Percentiles rank a stretch among this genome's conserved stretches.
Conservation (phyloP, 2,329 filamentous ascomycete genomes). For the Coniochaeta ligniaria region DNA sequence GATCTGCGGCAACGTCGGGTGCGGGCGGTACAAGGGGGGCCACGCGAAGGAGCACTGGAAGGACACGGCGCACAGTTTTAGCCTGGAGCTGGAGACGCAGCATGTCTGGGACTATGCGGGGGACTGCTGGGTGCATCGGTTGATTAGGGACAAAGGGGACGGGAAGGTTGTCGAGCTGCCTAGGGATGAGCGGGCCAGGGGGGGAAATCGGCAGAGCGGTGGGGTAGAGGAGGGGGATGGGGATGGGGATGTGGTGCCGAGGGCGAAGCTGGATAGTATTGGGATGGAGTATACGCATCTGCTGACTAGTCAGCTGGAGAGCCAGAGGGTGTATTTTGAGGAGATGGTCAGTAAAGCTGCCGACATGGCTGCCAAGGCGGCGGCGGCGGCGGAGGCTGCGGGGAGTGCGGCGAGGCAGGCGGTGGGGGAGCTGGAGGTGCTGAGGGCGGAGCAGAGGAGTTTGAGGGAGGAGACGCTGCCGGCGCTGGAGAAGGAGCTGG, state of each 20-base stretch:
- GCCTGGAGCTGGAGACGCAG: constrained; percentile 87
- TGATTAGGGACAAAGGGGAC: constrained; percentile 90
- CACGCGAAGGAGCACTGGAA: constrained; percentile 94
- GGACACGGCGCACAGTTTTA: constrained; percentile 80
- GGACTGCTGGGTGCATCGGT: constrained; percentile 90
- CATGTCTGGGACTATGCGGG: constrained; percentile 97
- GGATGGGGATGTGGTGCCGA: constrained; percentile 56
- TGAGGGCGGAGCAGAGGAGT: constrained; percentile 47
- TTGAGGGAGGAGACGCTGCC: constrained; percentile 53
- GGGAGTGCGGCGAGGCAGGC: constrained; percentile 40
- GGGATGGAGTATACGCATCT: constrained; percentile 92
- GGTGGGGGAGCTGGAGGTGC: constrained; percentile 36
- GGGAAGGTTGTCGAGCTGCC: constrained; percentile 91
- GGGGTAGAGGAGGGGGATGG: background rate
- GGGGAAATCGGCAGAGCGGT: constrained; percentile 3
- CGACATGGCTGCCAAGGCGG: constrained; percentile 77
- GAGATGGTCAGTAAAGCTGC: constrained; percentile 83
- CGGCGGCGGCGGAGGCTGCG: constrained; percentile 58
- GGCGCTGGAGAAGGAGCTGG: constrained; percentile 64
- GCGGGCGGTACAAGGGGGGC: constrained; percentile 87
- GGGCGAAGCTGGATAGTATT: constrained; percentile 66
- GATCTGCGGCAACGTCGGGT: constrained; percentile 87
- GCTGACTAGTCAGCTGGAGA: constrained; percentile 86
- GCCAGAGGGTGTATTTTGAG: constrained; percentile 88
- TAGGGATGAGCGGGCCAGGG: constrained; percentile 24